Percentiles rank a stretch among this genome's conserved stretches.
Conservation (phyloP, 371 early-diverging fungal species). For the Amoeboaphelidium occidentale region DNA sequence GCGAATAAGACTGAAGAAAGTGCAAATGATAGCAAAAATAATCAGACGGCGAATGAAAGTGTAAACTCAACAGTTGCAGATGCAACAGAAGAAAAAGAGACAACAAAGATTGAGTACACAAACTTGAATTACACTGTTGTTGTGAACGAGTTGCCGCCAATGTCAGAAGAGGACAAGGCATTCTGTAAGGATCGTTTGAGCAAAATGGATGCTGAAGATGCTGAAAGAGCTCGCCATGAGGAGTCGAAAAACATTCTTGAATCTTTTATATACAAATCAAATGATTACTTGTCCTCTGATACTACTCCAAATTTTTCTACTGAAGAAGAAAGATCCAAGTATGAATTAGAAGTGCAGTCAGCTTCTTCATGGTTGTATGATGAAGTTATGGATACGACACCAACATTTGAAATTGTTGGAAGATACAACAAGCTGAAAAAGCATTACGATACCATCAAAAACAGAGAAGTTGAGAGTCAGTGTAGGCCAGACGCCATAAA, state of each 20-base stretch:
- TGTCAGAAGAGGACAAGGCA: background rate
- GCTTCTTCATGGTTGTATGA: constrained; percentile 69
- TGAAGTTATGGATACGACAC: constrained; percentile 34
- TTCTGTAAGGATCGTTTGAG: background rate
- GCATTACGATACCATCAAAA: constrained; percentile 1
- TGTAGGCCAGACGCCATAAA: constrained; percentile 1
- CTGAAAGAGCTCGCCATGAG: constrained; percentile 37
- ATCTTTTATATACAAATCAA: constrained; percentile 56
- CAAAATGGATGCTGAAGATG: constrained; percentile 24
- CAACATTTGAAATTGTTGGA: constrained; percentile 7
- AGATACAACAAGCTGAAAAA: background rate
- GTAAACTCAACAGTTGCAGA: background rate
- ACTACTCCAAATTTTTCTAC: constrained; percentile 34
- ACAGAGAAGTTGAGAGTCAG: background rate
- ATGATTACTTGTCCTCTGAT: constrained; percentile 52
- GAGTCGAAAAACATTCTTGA: constrained; percentile 72
- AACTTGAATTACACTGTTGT: background rate
- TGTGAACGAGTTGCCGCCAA: background rate
- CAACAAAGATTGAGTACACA: constrained; percentile 5
- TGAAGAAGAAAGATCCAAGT: constrained; percentile 27
- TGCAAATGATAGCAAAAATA: background rate
- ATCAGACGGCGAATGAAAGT: background rate
- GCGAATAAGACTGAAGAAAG: constrained; percentile 5
- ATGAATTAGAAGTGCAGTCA: constrained; percentile 17
- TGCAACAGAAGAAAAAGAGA: constrained; percentile 8